Conservation (phyloP, 116 monocot genomes). For the Zostera marina region DNA sequence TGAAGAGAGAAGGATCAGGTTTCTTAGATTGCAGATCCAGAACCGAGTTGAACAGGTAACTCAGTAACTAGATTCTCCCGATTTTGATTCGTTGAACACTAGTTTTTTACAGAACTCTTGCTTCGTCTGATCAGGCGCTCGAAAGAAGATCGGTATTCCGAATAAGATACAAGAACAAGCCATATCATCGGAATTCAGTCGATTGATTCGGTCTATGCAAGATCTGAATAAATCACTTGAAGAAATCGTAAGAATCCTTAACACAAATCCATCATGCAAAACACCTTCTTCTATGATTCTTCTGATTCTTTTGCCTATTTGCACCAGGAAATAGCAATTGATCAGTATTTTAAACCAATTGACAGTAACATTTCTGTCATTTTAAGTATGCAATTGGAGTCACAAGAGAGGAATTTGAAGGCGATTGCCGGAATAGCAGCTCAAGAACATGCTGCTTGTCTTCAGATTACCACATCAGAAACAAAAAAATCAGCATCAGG, state of each 20-base stretch:
- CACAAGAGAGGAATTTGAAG: constrained; percentile 1
- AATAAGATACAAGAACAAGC: neutral
- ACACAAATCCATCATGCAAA: too few relatives aligned
- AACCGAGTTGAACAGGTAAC: too few relatives aligned
- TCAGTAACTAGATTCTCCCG: too few relatives aligned
- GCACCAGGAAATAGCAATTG: neutral
- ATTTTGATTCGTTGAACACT: too few relatives aligned
- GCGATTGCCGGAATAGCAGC: neutral
- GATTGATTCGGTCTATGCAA: constrained; percentile 1
- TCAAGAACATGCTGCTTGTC: neutral
- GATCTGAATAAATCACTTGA: neutral
- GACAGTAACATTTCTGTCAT: neutral
- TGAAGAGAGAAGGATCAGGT: neutral
- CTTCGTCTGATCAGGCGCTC: neutral
- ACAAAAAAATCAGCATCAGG: neutral
- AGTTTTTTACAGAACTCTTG: neutral
- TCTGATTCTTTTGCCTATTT: too few relatives aligned
- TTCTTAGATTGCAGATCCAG: neutral
- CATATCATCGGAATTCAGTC: neutral
- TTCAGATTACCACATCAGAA: neutral
- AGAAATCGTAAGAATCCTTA: constrained; percentile 1
- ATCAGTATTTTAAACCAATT: constrained; percentile 1
- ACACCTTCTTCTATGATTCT: too few relatives aligned
- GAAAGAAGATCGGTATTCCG: neutral
- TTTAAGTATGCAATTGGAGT: neutral